A percentile compares a stretch with the other conserved stretches of the same genome.
Conservation (phyloP, 2,329 filamentous ascomycete genomes). For the Neofusicoccum laricinum region DNA sequence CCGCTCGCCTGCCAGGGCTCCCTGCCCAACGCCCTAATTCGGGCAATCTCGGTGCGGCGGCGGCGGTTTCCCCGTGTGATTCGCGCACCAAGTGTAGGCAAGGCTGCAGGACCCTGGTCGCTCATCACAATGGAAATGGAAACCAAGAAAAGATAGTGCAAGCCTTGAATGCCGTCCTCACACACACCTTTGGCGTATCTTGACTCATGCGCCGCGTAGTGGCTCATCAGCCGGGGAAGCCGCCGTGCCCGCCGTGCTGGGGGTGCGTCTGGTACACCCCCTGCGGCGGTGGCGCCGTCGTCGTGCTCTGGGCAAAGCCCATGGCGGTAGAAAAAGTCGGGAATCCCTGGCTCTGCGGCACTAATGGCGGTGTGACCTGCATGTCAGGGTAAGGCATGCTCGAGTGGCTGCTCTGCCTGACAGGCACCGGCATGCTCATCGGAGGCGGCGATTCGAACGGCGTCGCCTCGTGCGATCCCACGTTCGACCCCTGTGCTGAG, state of each 20-base stretch:
- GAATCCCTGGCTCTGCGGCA: slow-evolving; percentile 12
- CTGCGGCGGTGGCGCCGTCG: slow-evolving; percentile 7
- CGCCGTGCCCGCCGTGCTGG: slow-evolving; percentile 9
- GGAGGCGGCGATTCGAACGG: slow-evolving; percentile 17
- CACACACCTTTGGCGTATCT: slow-evolving; percentile 1
- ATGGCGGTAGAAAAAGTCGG: slow-evolving; percentile 15
- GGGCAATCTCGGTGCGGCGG: slow-evolving; percentile 13
- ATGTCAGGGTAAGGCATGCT: slow-evolving; percentile 17
- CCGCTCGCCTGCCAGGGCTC: not conserved
- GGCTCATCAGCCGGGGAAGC: slow-evolving; percentile 15
- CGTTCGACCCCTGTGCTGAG: slow-evolving; percentile 15
- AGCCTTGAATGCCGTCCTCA: slow-evolving; percentile 11
- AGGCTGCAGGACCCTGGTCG: slow-evolving; percentile 7
- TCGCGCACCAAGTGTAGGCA: slow-evolving; percentile 8
- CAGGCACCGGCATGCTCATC: slow-evolving; percentile 16
- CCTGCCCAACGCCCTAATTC: slow-evolving; percentile 4
- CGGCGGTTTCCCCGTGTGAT: slow-evolving; percentile 11
- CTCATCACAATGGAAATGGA: slow-evolving; percentile 13
- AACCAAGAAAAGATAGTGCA: slow-evolving; percentile 12
- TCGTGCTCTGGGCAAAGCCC: slow-evolving; percentile 11
- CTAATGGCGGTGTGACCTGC: slow-evolving; percentile 17
- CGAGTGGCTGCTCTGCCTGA: slow-evolving; percentile 14
- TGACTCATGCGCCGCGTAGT: slow-evolving; percentile 2
- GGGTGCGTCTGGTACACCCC: slow-evolving; percentile 8
- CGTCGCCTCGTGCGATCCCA: slow-evolving; percentile 17